phyloP scores from a whole-genome alignment of 495 filamentous ascomycete species.

The Hypoxylon fragiforme region DNA sequence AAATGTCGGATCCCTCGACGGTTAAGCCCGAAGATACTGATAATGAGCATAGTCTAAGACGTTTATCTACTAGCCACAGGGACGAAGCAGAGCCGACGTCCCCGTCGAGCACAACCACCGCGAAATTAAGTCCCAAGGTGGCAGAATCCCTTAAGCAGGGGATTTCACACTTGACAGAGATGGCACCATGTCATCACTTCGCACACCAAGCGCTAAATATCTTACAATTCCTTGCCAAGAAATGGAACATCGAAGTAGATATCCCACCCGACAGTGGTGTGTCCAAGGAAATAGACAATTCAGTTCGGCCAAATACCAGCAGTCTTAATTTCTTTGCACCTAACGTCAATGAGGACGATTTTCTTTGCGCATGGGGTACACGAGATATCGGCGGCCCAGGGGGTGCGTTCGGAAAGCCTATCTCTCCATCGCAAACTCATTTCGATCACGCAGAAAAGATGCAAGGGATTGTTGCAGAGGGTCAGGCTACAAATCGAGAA shows the following conservation, averaged over 20 bases:
- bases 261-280: slow-evolving; percentile 27
- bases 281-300: slow-evolving; percentile 34
- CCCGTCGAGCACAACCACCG: slow-evolving; percentile 25
- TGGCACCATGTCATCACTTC: slow-evolving; percentile 62
- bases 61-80: slow-evolving; percentile 18
- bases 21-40: slow-evolving; percentile 29
- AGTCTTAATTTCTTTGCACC: slow-evolving; percentile 57
- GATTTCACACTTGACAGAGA: slow-evolving; percentile 57
- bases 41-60: slow-evolving; percentile 17
- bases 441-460: slow-evolving; percentile 25
- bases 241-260: slow-evolving; percentile 59
- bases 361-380: slow-evolving; percentile 42
- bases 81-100: slow-evolving; percentile 34
- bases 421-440: slow-evolving; percentile 5
- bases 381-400: slow-evolving; percentile 5
- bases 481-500: slow-evolving; percentile 13
- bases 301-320: slow-evolving; percentile 43
- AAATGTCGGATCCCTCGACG: slow-evolving; percentile 27
- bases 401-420: slow-evolving; percentile 8
- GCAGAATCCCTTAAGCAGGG: slow-evolving; percentile 46
- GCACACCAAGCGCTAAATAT: slow-evolving; percentile 62
- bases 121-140: slow-evolving; percentile 36
- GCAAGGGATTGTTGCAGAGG: slow-evolving; percentile 26
- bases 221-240: slow-evolving; percentile 54
- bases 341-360: slow-evolving; percentile 48